Conservation (phyloP, 2,329 filamentous ascomycete genomes). For the Neurospora sp. region DNA sequence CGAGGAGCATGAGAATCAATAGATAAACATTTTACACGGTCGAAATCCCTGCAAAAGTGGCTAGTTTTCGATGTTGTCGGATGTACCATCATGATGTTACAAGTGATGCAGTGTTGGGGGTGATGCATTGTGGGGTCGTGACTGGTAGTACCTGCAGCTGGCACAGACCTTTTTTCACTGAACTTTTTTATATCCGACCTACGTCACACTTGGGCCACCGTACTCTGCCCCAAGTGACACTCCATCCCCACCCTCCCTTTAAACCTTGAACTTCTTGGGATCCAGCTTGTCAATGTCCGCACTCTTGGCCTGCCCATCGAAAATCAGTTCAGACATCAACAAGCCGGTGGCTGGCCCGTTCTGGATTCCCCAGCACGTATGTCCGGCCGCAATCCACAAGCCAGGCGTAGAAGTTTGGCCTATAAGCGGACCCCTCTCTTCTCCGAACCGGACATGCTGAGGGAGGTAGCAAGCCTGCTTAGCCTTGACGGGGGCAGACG, state of each 20-base stretch:
- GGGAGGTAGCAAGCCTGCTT: slow-evolving; percentile 93
- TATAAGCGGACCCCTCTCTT: slow-evolving; percentile 60
- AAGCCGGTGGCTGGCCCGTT: slow-evolving; percentile 84
- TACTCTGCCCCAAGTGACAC: neutral
- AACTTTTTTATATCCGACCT: no score
- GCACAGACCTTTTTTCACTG: no score
- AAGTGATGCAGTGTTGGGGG: no score
- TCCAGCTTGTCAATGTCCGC: slow-evolving; percentile 58
- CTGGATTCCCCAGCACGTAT: slow-evolving; percentile 98
- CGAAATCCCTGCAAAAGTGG: no score
- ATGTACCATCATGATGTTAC: no score
- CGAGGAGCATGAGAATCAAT: no score
- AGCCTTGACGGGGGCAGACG: slow-evolving; percentile 57
- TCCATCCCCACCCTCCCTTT: neutral
- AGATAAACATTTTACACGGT: no score
- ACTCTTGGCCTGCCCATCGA: slow-evolving; percentile 61
- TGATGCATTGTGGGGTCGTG: no score
- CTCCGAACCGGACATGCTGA: slow-evolving; percentile 55
- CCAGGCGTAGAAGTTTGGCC: slow-evolving; percentile 66
- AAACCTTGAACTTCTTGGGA: slow-evolving; percentile 53
- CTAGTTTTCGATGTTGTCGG: no score
- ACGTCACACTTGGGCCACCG: no score
- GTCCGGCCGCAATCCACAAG: slow-evolving; percentile 73
- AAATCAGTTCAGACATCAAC: slow-evolving; percentile 68
- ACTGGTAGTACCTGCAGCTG: no score